Conservation (phyloP, 2,329 filamentous ascomycete genomes). For the Chaetomium sp. region DNA sequence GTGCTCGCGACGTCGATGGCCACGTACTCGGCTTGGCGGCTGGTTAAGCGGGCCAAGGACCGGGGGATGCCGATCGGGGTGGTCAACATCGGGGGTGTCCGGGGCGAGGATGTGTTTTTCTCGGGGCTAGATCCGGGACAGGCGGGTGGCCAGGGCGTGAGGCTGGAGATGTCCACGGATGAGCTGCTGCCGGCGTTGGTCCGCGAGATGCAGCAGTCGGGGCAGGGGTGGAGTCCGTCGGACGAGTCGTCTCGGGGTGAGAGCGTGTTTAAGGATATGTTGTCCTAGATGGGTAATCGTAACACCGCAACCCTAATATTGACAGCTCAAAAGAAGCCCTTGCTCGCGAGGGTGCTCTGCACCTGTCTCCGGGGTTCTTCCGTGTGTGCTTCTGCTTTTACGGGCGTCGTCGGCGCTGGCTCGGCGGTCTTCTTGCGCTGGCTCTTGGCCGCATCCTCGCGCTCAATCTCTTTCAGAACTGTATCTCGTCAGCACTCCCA, state of each 20-base stretch:
- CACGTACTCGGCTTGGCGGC: slow-evolving; percentile 89
- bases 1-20: slow-evolving; percentile 85
- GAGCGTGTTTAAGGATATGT: slow-evolving; percentile 51
- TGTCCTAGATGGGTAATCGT: slow-evolving; percentile 39
- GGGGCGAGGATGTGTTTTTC: slow-evolving; percentile 71
- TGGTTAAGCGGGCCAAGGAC: slow-evolving; percentile 78
- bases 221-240: background rate
- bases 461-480: slow-evolving; percentile 63
- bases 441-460: slow-evolving; percentile 50
- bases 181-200: slow-evolving; percentile 52
- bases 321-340: slow-evolving; percentile 48
- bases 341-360: slow-evolving; percentile 14
- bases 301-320: no score
- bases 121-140: slow-evolving; percentile 46
- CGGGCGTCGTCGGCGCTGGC: slow-evolving; percentile 18
- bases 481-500: slow-evolving; percentile 13
- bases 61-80: slow-evolving; percentile 79
- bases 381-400: slow-evolving; percentile 18
- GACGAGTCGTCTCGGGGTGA: no score
- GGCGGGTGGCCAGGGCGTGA: slow-evolving; percentile 45
- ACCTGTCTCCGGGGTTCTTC: slow-evolving; percentile 20
- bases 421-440: slow-evolving; percentile 35
- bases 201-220: slow-evolving; percentile 38
- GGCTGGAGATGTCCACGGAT: slow-evolving; percentile 53
- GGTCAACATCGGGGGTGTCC: slow-evolving; percentile 78